Evolutionary conservation across 2,329 filamentous ascomycete species (phyloP).

Genomic region (Apiospora kogelbergensis): DNA sequence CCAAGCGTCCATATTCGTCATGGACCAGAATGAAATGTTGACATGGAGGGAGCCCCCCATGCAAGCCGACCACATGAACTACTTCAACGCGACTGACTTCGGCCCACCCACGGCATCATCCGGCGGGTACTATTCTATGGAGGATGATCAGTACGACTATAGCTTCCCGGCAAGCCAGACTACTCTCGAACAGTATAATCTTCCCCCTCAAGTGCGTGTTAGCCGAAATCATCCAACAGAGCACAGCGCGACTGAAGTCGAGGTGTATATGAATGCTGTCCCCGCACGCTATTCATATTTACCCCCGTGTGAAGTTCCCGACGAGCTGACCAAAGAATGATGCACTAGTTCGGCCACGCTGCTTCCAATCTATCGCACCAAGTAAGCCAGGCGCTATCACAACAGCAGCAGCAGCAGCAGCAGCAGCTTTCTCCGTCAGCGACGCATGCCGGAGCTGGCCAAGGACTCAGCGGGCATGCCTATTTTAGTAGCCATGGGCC

Average conservation of each 20-base stretch:
- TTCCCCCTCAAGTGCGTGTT: background rate
- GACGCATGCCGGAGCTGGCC: background rate
- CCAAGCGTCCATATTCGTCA: background rate
- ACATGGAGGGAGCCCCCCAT: constrained; percentile 9
- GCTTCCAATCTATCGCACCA: background rate
- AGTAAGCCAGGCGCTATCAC: background rate
- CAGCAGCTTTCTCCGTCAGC: background rate
- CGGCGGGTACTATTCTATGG: constrained; percentile 8
- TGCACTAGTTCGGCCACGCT: background rate
- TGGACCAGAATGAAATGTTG: constrained; percentile 11
- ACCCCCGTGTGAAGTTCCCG: background rate
- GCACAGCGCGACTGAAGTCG: background rate
- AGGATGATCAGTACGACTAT: constrained; percentile 6
- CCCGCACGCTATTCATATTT: background rate
- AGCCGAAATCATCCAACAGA: background rate
- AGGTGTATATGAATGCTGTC: background rate
- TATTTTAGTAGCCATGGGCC: background rate
- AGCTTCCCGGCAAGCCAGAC: background rate
- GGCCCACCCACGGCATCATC: constrained; percentile 9
- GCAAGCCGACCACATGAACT: constrained; percentile 9
- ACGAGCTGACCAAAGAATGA: background rate
- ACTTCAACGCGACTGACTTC: constrained; percentile 6
- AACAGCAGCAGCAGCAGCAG: background rate
- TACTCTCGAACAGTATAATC: background rate
- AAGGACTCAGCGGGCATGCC: background rate